Percentiles rank a stretch among this genome's conserved stretches.
Conservation (phyloP, 2,329 filamentous ascomycete species). For the Alternaria consortialis region DNA sequence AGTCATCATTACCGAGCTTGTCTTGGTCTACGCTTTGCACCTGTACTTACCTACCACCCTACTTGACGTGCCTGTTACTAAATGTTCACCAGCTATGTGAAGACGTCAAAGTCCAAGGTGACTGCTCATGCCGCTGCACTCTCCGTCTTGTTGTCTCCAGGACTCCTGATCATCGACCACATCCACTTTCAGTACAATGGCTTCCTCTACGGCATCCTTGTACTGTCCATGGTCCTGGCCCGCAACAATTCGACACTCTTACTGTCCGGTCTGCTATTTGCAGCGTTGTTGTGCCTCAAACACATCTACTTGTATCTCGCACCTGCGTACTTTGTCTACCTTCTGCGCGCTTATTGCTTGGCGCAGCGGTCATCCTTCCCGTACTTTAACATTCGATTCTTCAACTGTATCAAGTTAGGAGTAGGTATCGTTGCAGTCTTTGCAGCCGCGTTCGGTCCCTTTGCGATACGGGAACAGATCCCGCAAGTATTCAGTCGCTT, state of each 20-base stretch:
- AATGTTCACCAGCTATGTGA: slow-evolving; percentile 69
- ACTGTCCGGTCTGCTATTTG: slow-evolving; percentile 82
- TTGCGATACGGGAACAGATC: slow-evolving; percentile 81
- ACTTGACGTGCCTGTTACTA: slow-evolving; percentile 15
- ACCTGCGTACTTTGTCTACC: slow-evolving; percentile 92
- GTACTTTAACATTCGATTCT: slow-evolving; percentile 70
- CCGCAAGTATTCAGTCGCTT: slow-evolving; percentile 83
- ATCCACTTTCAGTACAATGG: slow-evolving; percentile 99
- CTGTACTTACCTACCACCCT: slow-evolving; percentile 59
- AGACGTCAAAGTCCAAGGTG: slow-evolving; percentile 75
- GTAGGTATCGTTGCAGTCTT: slow-evolving; percentile 75
- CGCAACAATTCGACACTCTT: slow-evolving; percentile 78
- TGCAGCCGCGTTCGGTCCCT: slow-evolving; percentile 86
- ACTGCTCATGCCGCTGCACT: slow-evolving; percentile 86
- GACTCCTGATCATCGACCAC: slow-evolving; percentile 95
- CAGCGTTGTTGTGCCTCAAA: slow-evolving; percentile 88
- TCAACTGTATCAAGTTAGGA: slow-evolving; percentile 86
- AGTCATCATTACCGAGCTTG: slow-evolving; percentile 84
- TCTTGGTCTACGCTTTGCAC: slow-evolving; percentile 83
- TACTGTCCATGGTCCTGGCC: slow-evolving; percentile 85
- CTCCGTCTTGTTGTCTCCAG: slow-evolving; percentile 89
- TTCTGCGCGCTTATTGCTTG: slow-evolving; percentile 89
- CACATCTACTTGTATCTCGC: slow-evolving; percentile 98
- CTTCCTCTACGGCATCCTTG: slow-evolving; percentile 89
- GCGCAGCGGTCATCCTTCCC: slow-evolving; percentile 78